phyloP scores from a whole-genome alignment of 2,329 filamentous ascomycete genomes.

The Penicillium sp. region DNA sequence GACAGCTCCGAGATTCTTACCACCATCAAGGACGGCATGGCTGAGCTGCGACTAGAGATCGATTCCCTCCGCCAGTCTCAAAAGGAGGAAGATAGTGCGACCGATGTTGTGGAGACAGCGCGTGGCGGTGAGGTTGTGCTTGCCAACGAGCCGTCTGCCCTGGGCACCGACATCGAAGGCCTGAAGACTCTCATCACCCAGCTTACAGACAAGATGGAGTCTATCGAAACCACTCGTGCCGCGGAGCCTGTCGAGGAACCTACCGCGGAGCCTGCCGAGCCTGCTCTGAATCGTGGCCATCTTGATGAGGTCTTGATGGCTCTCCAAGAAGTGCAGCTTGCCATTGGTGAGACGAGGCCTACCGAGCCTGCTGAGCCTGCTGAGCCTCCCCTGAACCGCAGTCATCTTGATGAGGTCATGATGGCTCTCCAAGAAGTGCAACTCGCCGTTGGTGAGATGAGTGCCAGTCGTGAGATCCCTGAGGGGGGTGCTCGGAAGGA shows the following conservation, averaged over 20 bases:
- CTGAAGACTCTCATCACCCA: conserved; percentile 81
- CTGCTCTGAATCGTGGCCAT: conserved; percentile 48
- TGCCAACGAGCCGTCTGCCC: conserved; percentile 52
- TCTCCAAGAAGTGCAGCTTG: conserved; percentile 56
- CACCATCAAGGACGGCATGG: conserved; percentile 78
- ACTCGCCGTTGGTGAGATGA: conserved; percentile 55
- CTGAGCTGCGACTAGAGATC: conserved; percentile 73
- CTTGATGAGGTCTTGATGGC: conserved; percentile 48
- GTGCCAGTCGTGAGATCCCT: conserved; percentile 43
- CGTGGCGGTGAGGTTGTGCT: conserved; percentile 59
- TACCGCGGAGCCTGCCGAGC: conserved; percentile 32
- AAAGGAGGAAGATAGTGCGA: conserved; percentile 27
- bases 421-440: conserved; percentile 54
- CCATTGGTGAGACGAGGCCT: conserved; percentile 52
- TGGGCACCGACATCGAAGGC: conserved; percentile 74
- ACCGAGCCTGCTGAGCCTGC: conserved; percentile 31
- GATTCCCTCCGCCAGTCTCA: conserved; percentile 67
- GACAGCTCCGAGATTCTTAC: conserved; percentile 89
- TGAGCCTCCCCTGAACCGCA: conserved; percentile 47
- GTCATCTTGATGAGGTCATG: conserved; percentile 49
- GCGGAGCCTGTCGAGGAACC: conserved; percentile 29
- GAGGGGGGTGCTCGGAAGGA: conserved; percentile 69
- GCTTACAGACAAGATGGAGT: conserved; percentile 79
- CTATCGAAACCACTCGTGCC: conserved; percentile 57
- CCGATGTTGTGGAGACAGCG: conserved; percentile 51